These are phyloP conservation scores for Ganoderma meredithae DNA, from an alignment of 1,284 basidiomycete species.

Conservation along the genomic window DNA sequence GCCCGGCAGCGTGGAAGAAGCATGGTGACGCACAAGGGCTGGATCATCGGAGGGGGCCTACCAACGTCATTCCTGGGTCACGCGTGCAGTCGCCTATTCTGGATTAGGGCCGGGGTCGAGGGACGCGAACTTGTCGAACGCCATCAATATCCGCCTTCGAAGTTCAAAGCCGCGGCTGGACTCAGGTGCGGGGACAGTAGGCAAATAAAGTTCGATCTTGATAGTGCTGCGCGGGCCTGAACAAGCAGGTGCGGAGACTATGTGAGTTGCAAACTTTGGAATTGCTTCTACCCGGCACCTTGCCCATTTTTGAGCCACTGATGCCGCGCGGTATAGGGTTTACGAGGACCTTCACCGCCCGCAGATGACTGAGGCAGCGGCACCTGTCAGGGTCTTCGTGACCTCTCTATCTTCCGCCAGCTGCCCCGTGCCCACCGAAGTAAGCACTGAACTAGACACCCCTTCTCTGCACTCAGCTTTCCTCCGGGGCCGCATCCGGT, in stretches of 20 bases:
- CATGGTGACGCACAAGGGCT: neutral
- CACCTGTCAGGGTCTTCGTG: neutral
- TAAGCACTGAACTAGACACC: neutral
- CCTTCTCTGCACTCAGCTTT: neutral
- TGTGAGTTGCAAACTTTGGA: too few species aligned
- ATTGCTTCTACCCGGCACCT: neutral
- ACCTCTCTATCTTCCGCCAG: neutral
- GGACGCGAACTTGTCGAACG: neutral
- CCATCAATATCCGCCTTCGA: neutral
- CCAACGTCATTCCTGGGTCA: neutral
- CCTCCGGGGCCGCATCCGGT: neutral
- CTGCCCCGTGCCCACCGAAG: neutral
- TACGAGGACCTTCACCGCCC: neutral
- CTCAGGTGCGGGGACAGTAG: neutral
- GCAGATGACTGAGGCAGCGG: neutral
- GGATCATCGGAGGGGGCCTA: neutral
- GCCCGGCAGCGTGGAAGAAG: neutral
- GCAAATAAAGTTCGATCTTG: neutral
- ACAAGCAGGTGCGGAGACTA: constrained; percentile 4
- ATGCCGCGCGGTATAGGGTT: constrained; percentile 1
- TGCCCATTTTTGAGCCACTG: neutral
- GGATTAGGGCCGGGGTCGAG: neutral
- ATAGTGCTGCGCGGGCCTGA: neutral
- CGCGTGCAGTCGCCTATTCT: neutral
- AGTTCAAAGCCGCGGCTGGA: constrained; percentile 1